Evolutionary conservation across 768 basidiomycete genomes (phyloP).

Genomic region (Boletus vermiculosoides): DNA sequence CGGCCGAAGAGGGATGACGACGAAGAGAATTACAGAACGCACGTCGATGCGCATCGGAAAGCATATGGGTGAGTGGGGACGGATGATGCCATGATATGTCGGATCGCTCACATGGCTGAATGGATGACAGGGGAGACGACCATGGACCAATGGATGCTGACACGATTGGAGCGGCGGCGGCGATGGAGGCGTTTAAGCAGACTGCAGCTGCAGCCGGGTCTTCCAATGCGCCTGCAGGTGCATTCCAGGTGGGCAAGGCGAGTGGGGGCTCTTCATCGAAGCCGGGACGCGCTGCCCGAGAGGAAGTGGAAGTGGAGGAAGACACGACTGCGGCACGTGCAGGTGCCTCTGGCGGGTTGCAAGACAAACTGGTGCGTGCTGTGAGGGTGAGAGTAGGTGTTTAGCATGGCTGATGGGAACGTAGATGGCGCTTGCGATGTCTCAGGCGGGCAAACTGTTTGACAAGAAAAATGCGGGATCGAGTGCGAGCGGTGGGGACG

Average conservation of each 20-base stretch:
- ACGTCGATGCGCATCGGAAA: constrained; percentile 29
- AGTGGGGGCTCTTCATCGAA: constrained; percentile 1
- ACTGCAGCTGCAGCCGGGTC: constrained; percentile 10
- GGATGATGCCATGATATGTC: not conserved
- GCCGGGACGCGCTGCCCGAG: not conserved
- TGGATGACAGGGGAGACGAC: constrained; percentile 13
- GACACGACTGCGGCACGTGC: constrained; percentile 2
- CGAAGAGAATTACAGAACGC: constrained; percentile 15
- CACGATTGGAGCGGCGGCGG: constrained; percentile 29
- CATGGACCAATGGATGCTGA: constrained; percentile 28
- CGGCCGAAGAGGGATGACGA: constrained; percentile 1
- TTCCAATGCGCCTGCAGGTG: constrained; percentile 19
- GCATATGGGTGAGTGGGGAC: constrained; percentile 30
- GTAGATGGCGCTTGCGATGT: constrained; percentile 32
- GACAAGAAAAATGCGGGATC: constrained; percentile 32
- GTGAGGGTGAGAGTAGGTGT: not conserved
- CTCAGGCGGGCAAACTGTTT: constrained; percentile 32
- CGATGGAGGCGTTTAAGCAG: constrained; percentile 33
- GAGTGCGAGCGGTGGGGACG: constrained; percentile 4
- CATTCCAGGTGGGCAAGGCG: constrained; percentile 7
- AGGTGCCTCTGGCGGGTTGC: constrained; percentile 19
- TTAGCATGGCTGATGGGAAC: not conserved
- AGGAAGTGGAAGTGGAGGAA: constrained; percentile 8
- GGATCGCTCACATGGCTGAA: not conserved
- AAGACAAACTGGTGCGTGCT: constrained; percentile 31